These are phyloP conservation scores for Coniochaeta sp. DNA, from an alignment of 2,329 filamentous ascomycete species.

Conservation along the genomic window DNA sequence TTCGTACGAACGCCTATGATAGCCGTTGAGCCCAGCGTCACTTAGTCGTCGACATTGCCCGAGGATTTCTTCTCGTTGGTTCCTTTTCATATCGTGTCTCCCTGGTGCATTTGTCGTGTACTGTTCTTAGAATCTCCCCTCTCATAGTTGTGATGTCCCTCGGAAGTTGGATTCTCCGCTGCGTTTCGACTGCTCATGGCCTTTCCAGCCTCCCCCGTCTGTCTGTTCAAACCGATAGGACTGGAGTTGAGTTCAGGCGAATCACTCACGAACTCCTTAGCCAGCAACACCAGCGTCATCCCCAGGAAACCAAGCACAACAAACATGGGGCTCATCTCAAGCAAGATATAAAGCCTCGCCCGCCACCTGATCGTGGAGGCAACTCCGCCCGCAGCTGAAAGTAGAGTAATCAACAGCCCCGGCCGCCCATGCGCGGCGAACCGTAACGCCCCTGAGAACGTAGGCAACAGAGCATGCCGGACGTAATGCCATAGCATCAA, in stretches of 20 bases:
- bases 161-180: no score
- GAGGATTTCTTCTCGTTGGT: no score
- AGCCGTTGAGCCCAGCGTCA: no score
- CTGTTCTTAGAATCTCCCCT: no score
- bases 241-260: background rate
- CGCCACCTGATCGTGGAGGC: conserved; percentile 21
- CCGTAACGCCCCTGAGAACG: conserved; percentile 3
- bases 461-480: conserved; percentile 8
- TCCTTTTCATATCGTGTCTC: no score
- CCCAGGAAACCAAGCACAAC: conserved; percentile 15
- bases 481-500: conserved; percentile 9
- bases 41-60: no score
- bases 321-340: conserved; percentile 28
- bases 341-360: conserved; percentile 27
- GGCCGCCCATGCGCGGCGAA: conserved; percentile 9
- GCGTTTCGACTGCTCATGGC: background rate
- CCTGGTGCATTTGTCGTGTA: no score
- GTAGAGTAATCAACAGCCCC: conserved; percentile 11
- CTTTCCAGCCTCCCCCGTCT: background rate
- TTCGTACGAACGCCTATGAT: no score
- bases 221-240: background rate
- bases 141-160: no score
- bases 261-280: conserved; percentile 6
- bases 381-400: conserved; percentile 6
- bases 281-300: conserved; percentile 7